phyloP scores from a whole-genome alignment of 345 rosid species.

The Geranium brycei region DNA sequence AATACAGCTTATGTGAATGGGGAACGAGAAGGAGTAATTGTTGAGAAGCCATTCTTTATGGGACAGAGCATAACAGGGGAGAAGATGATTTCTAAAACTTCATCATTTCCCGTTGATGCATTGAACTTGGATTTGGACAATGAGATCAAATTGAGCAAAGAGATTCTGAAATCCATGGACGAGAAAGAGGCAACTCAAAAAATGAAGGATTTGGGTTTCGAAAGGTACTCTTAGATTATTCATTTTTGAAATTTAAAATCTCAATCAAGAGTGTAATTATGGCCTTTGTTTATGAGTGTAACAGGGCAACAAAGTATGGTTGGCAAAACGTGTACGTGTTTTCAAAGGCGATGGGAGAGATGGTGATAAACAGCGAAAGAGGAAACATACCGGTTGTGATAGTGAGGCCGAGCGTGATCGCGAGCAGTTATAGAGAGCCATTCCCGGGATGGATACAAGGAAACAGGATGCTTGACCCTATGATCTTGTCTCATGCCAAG shows the following conservation, averaged over 20 bases:
- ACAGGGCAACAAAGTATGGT: slow-evolving; percentile 22
- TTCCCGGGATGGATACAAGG: slow-evolving; percentile 30
- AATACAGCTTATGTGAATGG: slow-evolving; percentile 10
- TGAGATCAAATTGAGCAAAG: slow-evolving; percentile 27
- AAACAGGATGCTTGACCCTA: slow-evolving; percentile 21
- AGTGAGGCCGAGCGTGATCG: slow-evolving; percentile 22
- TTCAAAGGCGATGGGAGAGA: slow-evolving; percentile 35
- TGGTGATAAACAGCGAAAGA: slow-evolving; percentile 8
- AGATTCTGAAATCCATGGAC: slow-evolving; percentile 7
- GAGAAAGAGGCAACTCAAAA: slow-evolving; percentile 11
- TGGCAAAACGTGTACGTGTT: slow-evolving; percentile 20
- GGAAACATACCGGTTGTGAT: slow-evolving; percentile 16
- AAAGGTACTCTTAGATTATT: slow-evolving; percentile 16
- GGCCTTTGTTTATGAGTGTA: too few relatives aligned
- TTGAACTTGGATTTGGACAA: slow-evolving; percentile 10
- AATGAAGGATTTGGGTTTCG: slow-evolving; percentile 23
- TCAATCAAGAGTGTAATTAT: too few relatives aligned
- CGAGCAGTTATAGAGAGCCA: slow-evolving; percentile 20
- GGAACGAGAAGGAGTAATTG: background rate
- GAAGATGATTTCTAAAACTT: background rate
- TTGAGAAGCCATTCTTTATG: slow-evolving; percentile 8
- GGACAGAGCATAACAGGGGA: slow-evolving; percentile 3
- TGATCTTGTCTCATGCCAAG: slow-evolving; percentile 23
- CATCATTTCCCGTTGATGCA: background rate
- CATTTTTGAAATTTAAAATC: background rate